These are phyloP conservation scores for Solanum arcanum DNA, from an alignment of 257 asterid genomes.

Conservation along the genomic window DNA sequence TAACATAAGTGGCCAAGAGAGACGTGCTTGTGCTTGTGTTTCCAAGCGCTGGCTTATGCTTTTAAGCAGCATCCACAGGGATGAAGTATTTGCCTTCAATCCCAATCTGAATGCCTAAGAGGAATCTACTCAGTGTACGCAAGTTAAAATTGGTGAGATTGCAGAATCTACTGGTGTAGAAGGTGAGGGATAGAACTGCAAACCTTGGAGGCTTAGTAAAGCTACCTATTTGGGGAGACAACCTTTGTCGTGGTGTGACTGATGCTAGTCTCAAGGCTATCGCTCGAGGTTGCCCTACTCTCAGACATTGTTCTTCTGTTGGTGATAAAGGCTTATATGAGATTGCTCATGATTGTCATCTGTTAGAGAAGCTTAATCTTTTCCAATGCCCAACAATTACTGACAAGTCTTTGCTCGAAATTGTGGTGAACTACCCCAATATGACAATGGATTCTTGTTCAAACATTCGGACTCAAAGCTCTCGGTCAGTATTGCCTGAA, in stretches of 20 bases:
- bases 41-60: slow-evolving; percentile 92
- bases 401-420: background rate
- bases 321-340: slow-evolving; percentile 66
- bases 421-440: background rate
- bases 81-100: background rate
- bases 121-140: background rate
- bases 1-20: slow-evolving; percentile 37
- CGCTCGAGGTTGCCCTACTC: slow-evolving; percentile 65
- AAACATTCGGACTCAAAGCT: background rate
- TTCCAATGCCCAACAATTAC: slow-evolving; percentile 31
- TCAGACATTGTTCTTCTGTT: slow-evolving; percentile 39
- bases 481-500: no score
- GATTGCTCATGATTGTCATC: slow-evolving; percentile 15
- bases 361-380: slow-evolving; percentile 79
- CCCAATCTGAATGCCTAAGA: background rate
- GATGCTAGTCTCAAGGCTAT: slow-evolving; percentile 61
- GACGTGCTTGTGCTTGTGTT: slow-evolving; percentile 43
- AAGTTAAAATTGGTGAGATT: slow-evolving; percentile 26
- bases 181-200: slow-evolving; percentile 27
- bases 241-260: slow-evolving; percentile 42
- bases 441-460: background rate
- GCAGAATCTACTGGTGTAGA: background rate
- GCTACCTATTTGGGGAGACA: slow-evolving; percentile 59
- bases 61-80: slow-evolving; percentile 49
- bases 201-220: slow-evolving; percentile 77